Conservation (phyloP, 352 stramenopile species). For the Phytophthora palmivora region DNA sequence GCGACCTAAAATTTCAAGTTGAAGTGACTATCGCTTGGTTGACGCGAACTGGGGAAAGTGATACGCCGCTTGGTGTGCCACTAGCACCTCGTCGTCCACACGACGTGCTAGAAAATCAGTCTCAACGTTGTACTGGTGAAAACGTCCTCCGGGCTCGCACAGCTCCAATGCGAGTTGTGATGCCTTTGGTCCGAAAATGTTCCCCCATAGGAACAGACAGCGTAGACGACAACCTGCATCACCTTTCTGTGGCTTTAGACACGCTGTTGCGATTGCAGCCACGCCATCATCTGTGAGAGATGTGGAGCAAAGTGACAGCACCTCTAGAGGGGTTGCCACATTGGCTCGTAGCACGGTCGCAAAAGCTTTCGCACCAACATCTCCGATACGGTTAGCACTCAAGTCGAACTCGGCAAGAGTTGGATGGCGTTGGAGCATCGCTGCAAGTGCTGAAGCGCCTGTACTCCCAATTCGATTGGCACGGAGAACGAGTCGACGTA, state of each 20-base stretch:
- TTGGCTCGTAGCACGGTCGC: constrained; percentile 58
- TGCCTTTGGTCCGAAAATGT: constrained; percentile 61
- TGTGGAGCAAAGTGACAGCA: constrained; percentile 61
- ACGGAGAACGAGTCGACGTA: constrained; percentile 63
- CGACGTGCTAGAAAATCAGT: constrained; percentile 60
- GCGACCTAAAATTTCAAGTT: too few species aligned
- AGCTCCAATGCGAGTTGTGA: constrained; percentile 52
- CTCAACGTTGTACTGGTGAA: constrained; percentile 51
- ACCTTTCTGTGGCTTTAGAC: constrained; percentile 40
- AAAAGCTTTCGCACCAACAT: constrained; percentile 61
- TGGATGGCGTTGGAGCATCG: constrained; percentile 57
- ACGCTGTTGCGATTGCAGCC: constrained; percentile 46
- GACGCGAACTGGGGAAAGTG: constrained; percentile 49
- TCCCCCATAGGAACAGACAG: constrained; percentile 71
- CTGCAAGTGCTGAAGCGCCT: constrained; percentile 61
- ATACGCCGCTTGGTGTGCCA: constrained; percentile 57
- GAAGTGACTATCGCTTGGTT: constrained; percentile 46
- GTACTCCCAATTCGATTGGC: constrained; percentile 75
- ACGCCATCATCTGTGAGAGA: constrained; percentile 67
- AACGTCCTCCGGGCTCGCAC: constrained; percentile 36
- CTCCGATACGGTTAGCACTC: constrained; percentile 71
- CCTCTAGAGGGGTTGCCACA: constrained; percentile 43
- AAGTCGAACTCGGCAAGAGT: constrained; percentile 64
- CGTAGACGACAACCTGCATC: constrained; percentile 37
- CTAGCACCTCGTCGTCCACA: constrained; percentile 45